Evolutionary conservation across 768 basidiomycete species (phyloP).

Genomic region (Russula dissimulans): DNA sequence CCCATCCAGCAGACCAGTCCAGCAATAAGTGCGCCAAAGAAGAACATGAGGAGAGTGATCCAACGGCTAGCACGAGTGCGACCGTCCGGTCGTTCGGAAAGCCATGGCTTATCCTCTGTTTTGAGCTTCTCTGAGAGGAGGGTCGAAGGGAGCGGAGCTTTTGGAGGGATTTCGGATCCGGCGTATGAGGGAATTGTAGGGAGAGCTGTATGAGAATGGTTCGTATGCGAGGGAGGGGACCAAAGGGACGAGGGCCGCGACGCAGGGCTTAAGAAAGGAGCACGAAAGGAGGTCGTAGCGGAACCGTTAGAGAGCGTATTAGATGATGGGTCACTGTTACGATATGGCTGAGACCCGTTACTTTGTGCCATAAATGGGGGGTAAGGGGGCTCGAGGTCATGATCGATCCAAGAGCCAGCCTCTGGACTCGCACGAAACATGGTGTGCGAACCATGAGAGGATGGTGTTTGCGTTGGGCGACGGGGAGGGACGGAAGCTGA

Average conservation of each 20-base stretch:
- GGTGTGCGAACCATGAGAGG: conserved; percentile 22
- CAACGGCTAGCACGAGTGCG: conserved; percentile 39
- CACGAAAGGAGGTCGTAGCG: conserved; percentile 36
- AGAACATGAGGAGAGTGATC: conserved; percentile 35
- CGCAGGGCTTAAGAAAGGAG: conserved; percentile 61
- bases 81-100: conserved; percentile 31
- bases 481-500: background rate
- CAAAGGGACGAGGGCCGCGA: conserved; percentile 58
- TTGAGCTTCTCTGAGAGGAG: conserved; percentile 44
- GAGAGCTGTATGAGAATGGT: conserved; percentile 22
- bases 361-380: conserved; percentile 17
- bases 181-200: conserved; percentile 2
- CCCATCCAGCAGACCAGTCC: conserved; percentile 40
- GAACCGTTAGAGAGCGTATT: background rate
- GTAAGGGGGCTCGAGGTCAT: conserved; percentile 11
- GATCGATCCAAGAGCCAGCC: conserved; percentile 6
- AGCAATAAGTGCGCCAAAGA: conserved; percentile 35
- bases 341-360: background rate
- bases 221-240: conserved; percentile 44
- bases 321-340: background rate
- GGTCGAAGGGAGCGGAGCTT: conserved; percentile 33
- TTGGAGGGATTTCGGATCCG: conserved; percentile 12
- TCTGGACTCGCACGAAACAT: conserved; percentile 24
- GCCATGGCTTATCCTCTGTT: conserved; percentile 42
- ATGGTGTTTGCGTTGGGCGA: conserved; percentile 23